Percentiles rank a stretch among this genome's conserved stretches.
phyloP scores from a whole-genome alignment of 2,329 filamentous ascomycete genomes.

The Macrophomina phaseolina region DNA sequence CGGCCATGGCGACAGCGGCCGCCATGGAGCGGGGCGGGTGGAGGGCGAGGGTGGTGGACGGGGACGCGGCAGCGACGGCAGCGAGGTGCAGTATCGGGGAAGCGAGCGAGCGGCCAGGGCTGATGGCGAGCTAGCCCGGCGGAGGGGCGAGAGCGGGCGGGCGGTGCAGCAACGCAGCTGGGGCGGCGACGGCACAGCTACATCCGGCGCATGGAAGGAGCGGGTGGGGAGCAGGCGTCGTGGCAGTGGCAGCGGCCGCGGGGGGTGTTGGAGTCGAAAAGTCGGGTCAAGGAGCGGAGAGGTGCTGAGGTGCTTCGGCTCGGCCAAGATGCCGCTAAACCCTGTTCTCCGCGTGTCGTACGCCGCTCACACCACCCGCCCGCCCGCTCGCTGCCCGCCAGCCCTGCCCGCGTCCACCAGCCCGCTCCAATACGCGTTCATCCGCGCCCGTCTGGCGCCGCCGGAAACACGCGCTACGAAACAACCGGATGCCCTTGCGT shows the following conservation, averaged over 20 bases:
- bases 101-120: slow-evolving; percentile 13
- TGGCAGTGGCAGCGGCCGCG: slow-evolving; percentile 4
- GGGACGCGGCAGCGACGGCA: neutral
- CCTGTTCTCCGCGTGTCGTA: slow-evolving; percentile 23
- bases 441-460: neutral
- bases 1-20: slow-evolving; percentile 22
- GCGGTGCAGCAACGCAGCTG: slow-evolving; percentile 18
- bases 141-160: slow-evolving; percentile 6
- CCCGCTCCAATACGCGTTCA: neutral
- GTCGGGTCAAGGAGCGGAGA: slow-evolving; percentile 27
- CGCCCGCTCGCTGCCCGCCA: neutral
- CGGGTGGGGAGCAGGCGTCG: slow-evolving; percentile 5
- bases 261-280: slow-evolving; percentile 24
- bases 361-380: slow-evolving; percentile 24
- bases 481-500: neutral
- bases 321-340: slow-evolving; percentile 26
- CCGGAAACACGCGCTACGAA: neutral
- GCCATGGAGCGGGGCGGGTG: neutral
- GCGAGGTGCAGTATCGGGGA: slow-evolving; percentile 25
- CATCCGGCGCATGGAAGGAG: slow-evolving; percentile 12
- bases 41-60: neutral
- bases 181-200: slow-evolving; percentile 27
- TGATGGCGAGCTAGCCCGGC: slow-evolving; percentile 10
- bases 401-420: slow-evolving; percentile 2
- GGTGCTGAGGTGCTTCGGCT: slow-evolving; percentile 26